These are phyloP conservation scores for Begonia peltatifolia DNA, from an alignment of 306 rosid species.

Conservation along the genomic window DNA sequence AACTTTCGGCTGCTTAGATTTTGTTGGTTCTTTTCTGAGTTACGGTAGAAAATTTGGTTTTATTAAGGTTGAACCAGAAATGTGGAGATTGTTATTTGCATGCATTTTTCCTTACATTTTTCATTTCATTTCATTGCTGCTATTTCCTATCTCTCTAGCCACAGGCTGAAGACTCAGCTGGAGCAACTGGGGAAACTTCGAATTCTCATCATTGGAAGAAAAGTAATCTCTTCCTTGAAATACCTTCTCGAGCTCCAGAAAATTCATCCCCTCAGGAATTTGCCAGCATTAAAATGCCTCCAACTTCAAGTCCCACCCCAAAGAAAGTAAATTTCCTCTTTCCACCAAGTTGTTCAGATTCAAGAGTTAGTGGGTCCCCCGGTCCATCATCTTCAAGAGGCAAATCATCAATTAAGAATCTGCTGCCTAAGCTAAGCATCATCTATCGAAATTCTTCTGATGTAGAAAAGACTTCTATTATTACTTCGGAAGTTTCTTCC, in stretches of 20 bases:
- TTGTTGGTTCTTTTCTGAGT: too few relatives aligned
- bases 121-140: too few relatives aligned
- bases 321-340: constrained; percentile 65
- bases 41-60: too few relatives aligned
- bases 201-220: constrained; percentile 35
- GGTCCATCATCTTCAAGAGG: constrained; percentile 24
- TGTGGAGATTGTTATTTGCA: too few relatives aligned
- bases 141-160: neutral
- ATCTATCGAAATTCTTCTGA: constrained; percentile 30
- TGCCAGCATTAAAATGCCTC: constrained; percentile 55
- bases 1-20: too few relatives aligned
- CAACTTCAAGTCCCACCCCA: constrained; percentile 63
- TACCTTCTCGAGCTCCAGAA: constrained; percentile 45
- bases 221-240: constrained; percentile 46
- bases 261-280: constrained; percentile 28
- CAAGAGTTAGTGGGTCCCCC: constrained; percentile 29
- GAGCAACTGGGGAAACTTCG: constrained; percentile 23
- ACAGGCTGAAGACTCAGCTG: constrained; percentile 44
- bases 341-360: constrained; percentile 43
- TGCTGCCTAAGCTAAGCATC: constrained; percentile 49
- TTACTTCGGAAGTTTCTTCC: constrained; percentile 37
- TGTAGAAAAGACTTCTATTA: constrained; percentile 42
- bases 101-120: too few relatives aligned
- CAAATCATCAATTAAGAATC: constrained; percentile 29
- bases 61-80: too few relatives aligned